These are phyloP conservation scores for Arabidopsis lyrata DNA, from an alignment of 441 rosid species.

Conservation along the genomic window DNA sequence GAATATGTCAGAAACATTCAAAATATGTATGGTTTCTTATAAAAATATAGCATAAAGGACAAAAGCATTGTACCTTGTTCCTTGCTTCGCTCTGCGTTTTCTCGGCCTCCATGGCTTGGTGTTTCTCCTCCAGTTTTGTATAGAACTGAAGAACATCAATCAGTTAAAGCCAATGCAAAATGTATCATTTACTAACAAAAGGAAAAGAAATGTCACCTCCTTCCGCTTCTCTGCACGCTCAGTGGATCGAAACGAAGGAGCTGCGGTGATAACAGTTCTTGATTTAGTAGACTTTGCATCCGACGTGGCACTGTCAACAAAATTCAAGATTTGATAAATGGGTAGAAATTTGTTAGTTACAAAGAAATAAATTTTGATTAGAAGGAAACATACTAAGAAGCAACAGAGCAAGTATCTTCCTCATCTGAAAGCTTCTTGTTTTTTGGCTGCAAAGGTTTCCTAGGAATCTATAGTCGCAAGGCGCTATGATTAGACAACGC, in stretches of 20 bases:
- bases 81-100: slow-evolving; percentile 82
- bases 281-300: slow-evolving; percentile 57
- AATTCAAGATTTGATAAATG: slow-evolving; percentile 45
- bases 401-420: slow-evolving; percentile 78
- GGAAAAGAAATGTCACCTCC: slow-evolving; percentile 59
- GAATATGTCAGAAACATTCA: slow-evolving; percentile 22
- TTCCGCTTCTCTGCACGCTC: slow-evolving; percentile 89
- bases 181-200: too few relatives aligned
- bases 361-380: slow-evolving; percentile 33
- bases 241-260: slow-evolving; percentile 75
- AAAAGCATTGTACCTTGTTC: slow-evolving; percentile 60
- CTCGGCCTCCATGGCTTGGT: slow-evolving; percentile 90
- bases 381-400: slow-evolving; percentile 62
- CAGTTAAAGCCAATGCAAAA: slow-evolving; percentile 8
- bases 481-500: neutral
- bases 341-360: neutral
- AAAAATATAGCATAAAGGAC: neutral
- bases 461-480: slow-evolving; percentile 54
- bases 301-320: slow-evolving; percentile 54
- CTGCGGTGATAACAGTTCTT: slow-evolving; percentile 54
- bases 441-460: slow-evolving; percentile 87
- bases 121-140: slow-evolving; percentile 88
- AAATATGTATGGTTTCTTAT: neutral
- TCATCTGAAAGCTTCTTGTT: slow-evolving; percentile 93
- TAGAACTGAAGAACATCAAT: slow-evolving; percentile 60